These are phyloP conservation scores for Oryza meridionalis DNA, from an alignment of 176 grass and related monocot genomes.

Conservation along the genomic window DNA sequence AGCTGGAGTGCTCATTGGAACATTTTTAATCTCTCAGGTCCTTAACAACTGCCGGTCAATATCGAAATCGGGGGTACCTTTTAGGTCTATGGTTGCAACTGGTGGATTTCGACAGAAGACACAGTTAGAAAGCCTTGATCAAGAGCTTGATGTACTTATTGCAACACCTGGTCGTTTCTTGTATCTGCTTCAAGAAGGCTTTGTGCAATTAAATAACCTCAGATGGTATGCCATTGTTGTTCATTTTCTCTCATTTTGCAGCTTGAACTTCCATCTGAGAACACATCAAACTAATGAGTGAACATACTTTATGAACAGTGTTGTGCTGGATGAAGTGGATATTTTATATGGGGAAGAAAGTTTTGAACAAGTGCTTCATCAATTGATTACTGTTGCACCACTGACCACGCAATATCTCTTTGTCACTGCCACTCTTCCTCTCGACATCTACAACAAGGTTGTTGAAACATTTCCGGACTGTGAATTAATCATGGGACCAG, in stretches of 20 bases:
- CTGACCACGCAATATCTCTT: slow-evolving; percentile 88
- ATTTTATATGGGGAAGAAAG: slow-evolving; percentile 88
- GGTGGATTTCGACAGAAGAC: slow-evolving; percentile 92
- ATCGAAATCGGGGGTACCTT: slow-evolving; percentile 78
- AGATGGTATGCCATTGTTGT: slow-evolving; percentile 58
- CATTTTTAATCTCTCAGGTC: slow-evolving; percentile 50
- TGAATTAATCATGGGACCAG: slow-evolving; percentile 87
- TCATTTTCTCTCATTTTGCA: not conserved
- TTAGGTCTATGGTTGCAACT: slow-evolving; percentile 92
- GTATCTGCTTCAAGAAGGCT: slow-evolving; percentile 80
- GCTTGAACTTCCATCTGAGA: not conserved
- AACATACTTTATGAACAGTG: slow-evolving; percentile 42
- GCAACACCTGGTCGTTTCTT: slow-evolving; percentile 89
- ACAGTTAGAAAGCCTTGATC: slow-evolving; percentile 80
- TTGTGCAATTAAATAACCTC: slow-evolving; percentile 76
- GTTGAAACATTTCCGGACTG: slow-evolving; percentile 89
- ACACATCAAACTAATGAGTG: not conserved
- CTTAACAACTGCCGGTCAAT: slow-evolving; percentile 82
- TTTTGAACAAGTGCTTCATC: slow-evolving; percentile 88
- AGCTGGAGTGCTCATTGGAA: not conserved
- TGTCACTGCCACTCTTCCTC: slow-evolving; percentile 85
- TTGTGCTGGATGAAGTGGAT: slow-evolving; percentile 94
- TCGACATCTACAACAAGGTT: slow-evolving; percentile 92
- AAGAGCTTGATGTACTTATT: slow-evolving; percentile 88
- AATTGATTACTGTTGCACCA: slow-evolving; percentile 71